Conservation (phyloP, 2,329 filamentous ascomycete genomes). For the Botrytis fabae region DNA sequence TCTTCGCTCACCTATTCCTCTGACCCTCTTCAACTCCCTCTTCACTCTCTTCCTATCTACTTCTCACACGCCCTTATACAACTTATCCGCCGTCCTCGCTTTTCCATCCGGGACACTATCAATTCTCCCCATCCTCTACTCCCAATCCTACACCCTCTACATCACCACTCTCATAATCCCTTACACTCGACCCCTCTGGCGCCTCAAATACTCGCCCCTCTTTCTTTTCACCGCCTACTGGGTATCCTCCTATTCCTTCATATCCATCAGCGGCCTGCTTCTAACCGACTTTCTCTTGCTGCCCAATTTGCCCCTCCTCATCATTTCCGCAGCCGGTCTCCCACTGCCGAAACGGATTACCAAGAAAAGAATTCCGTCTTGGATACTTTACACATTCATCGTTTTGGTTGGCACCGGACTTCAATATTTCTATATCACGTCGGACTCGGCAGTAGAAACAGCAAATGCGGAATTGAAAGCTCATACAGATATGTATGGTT, state of each 20-base stretch:
- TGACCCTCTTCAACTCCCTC: conserved; percentile 48
- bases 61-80: conserved; percentile 39
- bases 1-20: conserved; percentile 40
- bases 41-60: conserved; percentile 50
- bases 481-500: conserved; percentile 46
- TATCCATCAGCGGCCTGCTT: conserved; percentile 45
- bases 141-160: conserved; percentile 50
- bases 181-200: conserved; percentile 30
- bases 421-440: conserved; percentile 48
- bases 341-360: conserved; percentile 23
- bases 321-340: conserved; percentile 33
- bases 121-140: conserved; percentile 47
- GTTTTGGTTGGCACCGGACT: conserved; percentile 42
- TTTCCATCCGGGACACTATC: conserved; percentile 50
- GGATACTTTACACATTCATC: conserved; percentile 38
- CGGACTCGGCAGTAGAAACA: conserved; percentile 38
- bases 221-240: conserved; percentile 49
- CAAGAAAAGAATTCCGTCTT: conserved; percentile 35
- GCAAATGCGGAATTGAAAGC: conserved; percentile 43
- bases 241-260: conserved; percentile 51
- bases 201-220: conserved; percentile 24
- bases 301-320: conserved; percentile 42
- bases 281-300: conserved; percentile 46
- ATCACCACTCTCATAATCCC: conserved; percentile 50
- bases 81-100: conserved; percentile 45